phyloP scores from a whole-genome alignment of 768 basidiomycete species.

The Lactarius deliciosus region DNA sequence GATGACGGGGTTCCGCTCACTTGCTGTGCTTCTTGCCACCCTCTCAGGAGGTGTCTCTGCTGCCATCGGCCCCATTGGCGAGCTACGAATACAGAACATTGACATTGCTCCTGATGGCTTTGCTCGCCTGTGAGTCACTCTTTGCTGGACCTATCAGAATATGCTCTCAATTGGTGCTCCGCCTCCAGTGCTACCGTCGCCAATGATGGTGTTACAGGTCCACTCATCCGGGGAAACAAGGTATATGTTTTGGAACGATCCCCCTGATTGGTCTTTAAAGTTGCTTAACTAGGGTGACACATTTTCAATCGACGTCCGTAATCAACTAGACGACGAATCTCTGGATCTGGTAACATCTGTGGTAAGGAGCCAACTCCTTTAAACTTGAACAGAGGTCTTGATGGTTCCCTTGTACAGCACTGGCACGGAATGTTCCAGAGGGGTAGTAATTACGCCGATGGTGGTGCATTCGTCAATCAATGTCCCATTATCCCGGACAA shows the following conservation, averaged over 20 bases:
- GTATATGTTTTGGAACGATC: too few species aligned
- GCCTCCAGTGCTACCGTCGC: conserved; percentile 41
- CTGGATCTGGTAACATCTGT: conserved; percentile 52
- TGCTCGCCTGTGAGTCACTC: conserved; percentile 14
- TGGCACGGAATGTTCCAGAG: conserved; percentile 54
- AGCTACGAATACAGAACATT: conserved; percentile 29
- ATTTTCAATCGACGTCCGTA: conserved; percentile 45
- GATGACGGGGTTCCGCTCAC: neutral
- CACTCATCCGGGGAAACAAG: too few species aligned
- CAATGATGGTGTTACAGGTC: conserved; percentile 36
- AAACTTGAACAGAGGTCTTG: neutral
- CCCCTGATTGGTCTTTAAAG: conserved; percentile 28
- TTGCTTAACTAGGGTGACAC: conserved; percentile 35
- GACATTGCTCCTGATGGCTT: conserved; percentile 31
- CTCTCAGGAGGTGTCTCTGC: conserved; percentile 13
- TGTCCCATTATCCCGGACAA: conserved; percentile 46
- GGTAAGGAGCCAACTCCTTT: conserved; percentile 32
- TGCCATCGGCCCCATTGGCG: conserved; percentile 30
- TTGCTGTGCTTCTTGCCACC: conserved; percentile 4
- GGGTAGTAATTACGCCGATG: conserved; percentile 46
- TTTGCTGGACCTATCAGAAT: neutral
- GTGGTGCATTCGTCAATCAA: conserved; percentile 41
- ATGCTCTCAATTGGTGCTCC: neutral
- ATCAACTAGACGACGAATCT: conserved; percentile 42
- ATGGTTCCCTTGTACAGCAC: conserved; percentile 39